Evolutionary conservation across 176 grass and related monocot genomes (phyloP), one percentile per base, ranked within the genome.

Genomic region (Oryza coarctata): DNA sequence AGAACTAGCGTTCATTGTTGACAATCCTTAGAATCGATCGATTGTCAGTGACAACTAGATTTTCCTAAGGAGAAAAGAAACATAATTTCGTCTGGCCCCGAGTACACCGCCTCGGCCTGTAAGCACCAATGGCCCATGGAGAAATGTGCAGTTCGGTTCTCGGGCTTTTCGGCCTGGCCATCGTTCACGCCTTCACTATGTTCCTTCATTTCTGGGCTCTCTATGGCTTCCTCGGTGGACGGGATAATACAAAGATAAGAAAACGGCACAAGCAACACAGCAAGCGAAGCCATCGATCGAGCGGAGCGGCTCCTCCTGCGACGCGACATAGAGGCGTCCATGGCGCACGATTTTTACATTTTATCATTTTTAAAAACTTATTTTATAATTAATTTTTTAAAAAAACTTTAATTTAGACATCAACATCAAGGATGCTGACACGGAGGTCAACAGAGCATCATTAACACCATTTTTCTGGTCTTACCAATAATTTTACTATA

Each of bases 321-420:
- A 47, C 75, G 28, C 69, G 35, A 36, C 32, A 4, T 1, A 1
- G 81, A 88, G 76, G 35, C 78, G 73, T 38, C 71, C 81, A 91
- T 91, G 32, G 32, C 32, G n/a, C n/a, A n/a, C n/a, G n/a, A n/a
- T n/a, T n/a, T n/a, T n/a, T n/a, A n/a, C n/a, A n/a, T n/a, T n/a
- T n/a, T n/a, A n/a, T n/a, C n/a, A n/a, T n/a, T n/a, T n/a, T n/a
- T n/a, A n/a, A n/a, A n/a, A n/a, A n/a, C n/a, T n/a, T n/a, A n/a
- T n/a, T n/a, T n/a, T n/a, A n/a, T n/a, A n/a, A n/a, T n/a, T n/a
- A n/a, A n/a, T n/a, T n/a, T n/a, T n/a, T n/a, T n/a, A n/a, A n/a
- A n/a, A n/a, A n/a, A n/a, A n/a, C n/a, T n/a, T n/a, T n/a, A n/a
- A n/a, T n/a, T n/a, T n/a, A n/a, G n/a, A n/a, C n/a, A n/a, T n/a